Conservation (phyloP, 495 filamentous ascomycete genomes). For the Viridothelium virens region DNA sequence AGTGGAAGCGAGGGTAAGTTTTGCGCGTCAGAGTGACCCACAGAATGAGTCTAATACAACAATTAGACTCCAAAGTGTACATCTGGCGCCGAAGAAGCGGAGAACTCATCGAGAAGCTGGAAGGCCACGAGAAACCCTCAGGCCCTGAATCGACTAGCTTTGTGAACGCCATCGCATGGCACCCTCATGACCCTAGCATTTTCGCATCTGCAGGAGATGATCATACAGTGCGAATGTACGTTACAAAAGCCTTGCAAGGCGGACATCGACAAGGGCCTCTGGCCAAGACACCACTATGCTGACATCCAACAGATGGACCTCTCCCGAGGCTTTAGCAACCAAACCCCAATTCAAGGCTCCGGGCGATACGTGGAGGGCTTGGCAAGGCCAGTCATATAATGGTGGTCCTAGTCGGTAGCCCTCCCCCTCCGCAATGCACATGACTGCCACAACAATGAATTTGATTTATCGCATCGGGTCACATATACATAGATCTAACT, state of each 20-base stretch:
- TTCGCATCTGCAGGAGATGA: conserved; percentile 94
- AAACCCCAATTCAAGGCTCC: neutral
- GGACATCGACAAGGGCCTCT: too few species aligned
- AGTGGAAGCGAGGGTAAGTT: conserved; percentile 80
- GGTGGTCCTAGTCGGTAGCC: conserved; percentile 6
- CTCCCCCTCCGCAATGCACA: too few species aligned
- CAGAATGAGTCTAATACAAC: neutral
- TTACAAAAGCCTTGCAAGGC: conserved; percentile 9
- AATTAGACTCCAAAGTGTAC: conserved; percentile 63
- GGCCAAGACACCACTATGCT: too few species aligned
- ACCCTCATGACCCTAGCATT: conserved; percentile 69
- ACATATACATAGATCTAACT: neutral
- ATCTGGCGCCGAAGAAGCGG: conserved; percentile 88
- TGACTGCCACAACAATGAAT: neutral
- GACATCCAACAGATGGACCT: conserved; percentile 7
- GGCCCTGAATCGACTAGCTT: conserved; percentile 43
- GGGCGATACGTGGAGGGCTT: conserved; percentile 1
- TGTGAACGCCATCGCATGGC: conserved; percentile 92
- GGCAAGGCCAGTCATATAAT: conserved; percentile 8
- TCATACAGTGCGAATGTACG: conserved; percentile 75
- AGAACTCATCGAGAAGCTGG: conserved; percentile 61
- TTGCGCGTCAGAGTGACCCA: neutral
- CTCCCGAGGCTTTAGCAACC: neutral
- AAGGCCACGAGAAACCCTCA: conserved; percentile 49
- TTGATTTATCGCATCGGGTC: neutral